A percentile compares a stretch with the other conserved stretches of the same genome.
These are phyloP conservation scores for Pythium guiyangense DNA, from an alignment of 352 stramenopile genomes.

Conservation along the genomic window DNA sequence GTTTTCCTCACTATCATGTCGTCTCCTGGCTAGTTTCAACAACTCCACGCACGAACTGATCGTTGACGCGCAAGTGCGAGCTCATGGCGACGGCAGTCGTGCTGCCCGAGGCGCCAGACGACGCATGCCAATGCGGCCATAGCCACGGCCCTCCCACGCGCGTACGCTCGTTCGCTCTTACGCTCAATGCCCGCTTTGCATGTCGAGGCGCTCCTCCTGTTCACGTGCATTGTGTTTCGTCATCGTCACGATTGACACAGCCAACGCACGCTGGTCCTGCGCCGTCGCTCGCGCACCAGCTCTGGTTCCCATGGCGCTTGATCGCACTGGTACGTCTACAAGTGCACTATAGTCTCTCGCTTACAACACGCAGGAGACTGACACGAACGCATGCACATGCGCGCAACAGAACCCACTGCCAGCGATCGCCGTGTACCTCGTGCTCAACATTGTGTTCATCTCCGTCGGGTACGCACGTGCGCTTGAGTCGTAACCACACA, in stretches of 20 bases:
- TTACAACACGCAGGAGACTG: too few species aligned
- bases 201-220: background rate
- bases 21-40: too few species aligned
- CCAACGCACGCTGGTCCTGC: background rate
- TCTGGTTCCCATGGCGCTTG: slow-evolving; percentile 70
- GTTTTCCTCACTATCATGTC: too few species aligned
- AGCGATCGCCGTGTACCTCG: slow-evolving; percentile 41
- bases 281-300: slow-evolving; percentile 47
- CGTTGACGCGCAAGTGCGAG: too few species aligned
- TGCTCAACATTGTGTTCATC: slow-evolving; percentile 60
- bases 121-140: slow-evolving; percentile 28
- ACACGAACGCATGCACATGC: too few species aligned
- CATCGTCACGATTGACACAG: background rate
- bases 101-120: slow-evolving; percentile 15
- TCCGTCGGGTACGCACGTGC: slow-evolving; percentile 27
- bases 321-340: slow-evolving; percentile 42
- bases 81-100: slow-evolving; percentile 11
- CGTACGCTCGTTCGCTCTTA: background rate
- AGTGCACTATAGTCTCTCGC: background rate
- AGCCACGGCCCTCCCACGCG: slow-evolving; percentile 12
- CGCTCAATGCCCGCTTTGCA: too few species aligned
- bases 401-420: slow-evolving; percentile 47
- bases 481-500: background rate
- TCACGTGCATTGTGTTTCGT: background rate
- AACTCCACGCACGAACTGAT: too few species aligned